Percentiles rank a stretch among this genome's conserved stretches.
Conservation (phyloP, 2,329 filamentous ascomycete genomes). For the Gaeumannomyces tritici region DNA sequence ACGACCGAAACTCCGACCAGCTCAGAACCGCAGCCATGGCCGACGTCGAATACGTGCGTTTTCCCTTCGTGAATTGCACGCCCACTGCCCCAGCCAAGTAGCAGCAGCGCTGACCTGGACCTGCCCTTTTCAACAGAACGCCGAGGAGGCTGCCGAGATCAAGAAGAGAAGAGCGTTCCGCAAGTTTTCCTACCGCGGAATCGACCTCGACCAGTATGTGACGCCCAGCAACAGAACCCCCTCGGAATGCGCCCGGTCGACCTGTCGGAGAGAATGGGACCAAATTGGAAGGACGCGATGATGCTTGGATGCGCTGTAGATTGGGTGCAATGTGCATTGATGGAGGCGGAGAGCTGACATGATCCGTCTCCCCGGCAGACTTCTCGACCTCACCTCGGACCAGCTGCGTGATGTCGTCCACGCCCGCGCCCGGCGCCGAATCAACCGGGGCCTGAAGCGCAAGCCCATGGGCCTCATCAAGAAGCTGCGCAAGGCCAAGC, state of each 20-base stretch:
- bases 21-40: constrained; percentile 3
- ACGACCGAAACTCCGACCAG: not conserved
- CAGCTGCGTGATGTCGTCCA: constrained; percentile 99
- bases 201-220: constrained; percentile 99
- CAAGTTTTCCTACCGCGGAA: constrained; percentile 99
- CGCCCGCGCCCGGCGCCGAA: constrained; percentile 94
- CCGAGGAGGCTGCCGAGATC: constrained; percentile 96
- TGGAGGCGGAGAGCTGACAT: not conserved
- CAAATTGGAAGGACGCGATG: not conserved
- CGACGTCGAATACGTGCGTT: constrained; percentile 10
- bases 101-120: constrained; percentile 5
- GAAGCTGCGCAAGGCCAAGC: constrained; percentile 99
- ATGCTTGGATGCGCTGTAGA: not conserved
- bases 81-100: not conserved
- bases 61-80: not conserved
- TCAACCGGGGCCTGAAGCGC: constrained; percentile 99
- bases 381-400: constrained; percentile 96
- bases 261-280: not conserved
- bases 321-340: not conserved
- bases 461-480: constrained; percentile 99
- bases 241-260: not conserved
- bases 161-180: constrained; percentile 99
- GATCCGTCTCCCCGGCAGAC: constrained; percentile 42
- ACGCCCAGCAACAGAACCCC: not conserved
- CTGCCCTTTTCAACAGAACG: constrained; percentile 52